Evolutionary conservation across 176 grass and related monocot species (phyloP).

Genomic region (Juncus effusus): DNA sequence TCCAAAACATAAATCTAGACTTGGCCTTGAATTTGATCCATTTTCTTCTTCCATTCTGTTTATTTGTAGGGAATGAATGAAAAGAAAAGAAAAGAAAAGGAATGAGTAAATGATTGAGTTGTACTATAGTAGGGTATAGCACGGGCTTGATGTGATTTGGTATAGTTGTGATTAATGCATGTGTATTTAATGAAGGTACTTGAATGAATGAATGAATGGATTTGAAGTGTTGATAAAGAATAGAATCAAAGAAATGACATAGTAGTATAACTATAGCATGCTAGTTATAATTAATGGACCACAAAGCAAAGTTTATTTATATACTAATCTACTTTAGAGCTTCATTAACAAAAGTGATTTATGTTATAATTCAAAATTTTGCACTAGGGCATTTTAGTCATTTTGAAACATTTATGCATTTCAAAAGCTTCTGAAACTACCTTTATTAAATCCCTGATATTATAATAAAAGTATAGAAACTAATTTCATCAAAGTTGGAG

Average conservation of each 20-base stretch:
- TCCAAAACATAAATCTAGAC: conserved; percentile 51
- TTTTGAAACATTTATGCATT: no score
- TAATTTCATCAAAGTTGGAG: no score
- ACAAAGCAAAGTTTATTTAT: not conserved
- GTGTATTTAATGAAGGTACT: conserved; percentile 21
- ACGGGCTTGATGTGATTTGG: conserved; percentile 9
- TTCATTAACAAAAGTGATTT: no score
- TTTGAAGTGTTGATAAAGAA: conserved; percentile 47
- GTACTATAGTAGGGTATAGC: not conserved
- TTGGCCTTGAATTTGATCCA: conserved; percentile 30
- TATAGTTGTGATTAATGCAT: conserved; percentile 11
- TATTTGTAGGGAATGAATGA: not conserved
- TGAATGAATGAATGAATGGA: conserved; percentile 32
- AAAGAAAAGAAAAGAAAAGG: not conserved
- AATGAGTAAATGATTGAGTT: conserved; percentile 12
- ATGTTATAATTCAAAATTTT: no score
- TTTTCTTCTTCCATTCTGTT: not conserved
- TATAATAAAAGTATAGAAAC: no score
- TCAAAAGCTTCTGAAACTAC: no score
- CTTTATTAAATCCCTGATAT: no score
- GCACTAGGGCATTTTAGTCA: no score
- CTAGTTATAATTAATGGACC: conserved; percentile 9
- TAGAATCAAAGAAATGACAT: conserved; percentile 36
- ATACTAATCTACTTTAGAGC: no score
- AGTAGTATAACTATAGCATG: not conserved